Conservation (phyloP, 2,329 filamentous ascomycete genomes). For the Penicillium sp. region DNA sequence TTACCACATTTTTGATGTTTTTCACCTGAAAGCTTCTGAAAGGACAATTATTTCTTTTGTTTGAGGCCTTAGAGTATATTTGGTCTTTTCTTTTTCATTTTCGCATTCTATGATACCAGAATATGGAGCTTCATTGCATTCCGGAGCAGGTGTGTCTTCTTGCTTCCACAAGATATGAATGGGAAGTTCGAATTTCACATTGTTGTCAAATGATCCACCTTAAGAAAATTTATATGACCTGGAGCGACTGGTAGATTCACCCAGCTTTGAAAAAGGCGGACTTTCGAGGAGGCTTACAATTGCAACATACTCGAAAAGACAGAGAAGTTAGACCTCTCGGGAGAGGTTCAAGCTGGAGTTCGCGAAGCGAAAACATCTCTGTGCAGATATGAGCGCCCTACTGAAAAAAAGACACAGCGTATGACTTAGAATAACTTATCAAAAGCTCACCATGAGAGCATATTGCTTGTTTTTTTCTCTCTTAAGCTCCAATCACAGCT, state of each 20-base stretch:
- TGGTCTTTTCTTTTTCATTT: neutral
- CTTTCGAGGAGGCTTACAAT: neutral
- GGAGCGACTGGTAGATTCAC: neutral
- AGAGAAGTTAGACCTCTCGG: neutral
- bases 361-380: neutral
- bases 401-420: neutral
- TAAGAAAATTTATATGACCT: neutral
- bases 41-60: neutral
- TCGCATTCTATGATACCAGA: constrained; percentile 12
- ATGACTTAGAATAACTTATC: neutral
- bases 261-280: neutral
- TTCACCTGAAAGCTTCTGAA: too few relatives aligned
- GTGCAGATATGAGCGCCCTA: neutral
- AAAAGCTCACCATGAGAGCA: neutral
- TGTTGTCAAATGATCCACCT: too few relatives aligned
- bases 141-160: neutral
- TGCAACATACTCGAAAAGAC: neutral
- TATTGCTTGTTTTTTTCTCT: neutral
- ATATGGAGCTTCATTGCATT: neutral
- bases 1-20: neutral
- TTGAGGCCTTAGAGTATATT: neutral
- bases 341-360: neutral
- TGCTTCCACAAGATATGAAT: too few relatives aligned
- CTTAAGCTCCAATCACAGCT: neutral
- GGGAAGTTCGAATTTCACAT: too few relatives aligned